Conservation (phyloP, 768 basidiomycete genomes). For the Gloeostereum incarnatum region DNA sequence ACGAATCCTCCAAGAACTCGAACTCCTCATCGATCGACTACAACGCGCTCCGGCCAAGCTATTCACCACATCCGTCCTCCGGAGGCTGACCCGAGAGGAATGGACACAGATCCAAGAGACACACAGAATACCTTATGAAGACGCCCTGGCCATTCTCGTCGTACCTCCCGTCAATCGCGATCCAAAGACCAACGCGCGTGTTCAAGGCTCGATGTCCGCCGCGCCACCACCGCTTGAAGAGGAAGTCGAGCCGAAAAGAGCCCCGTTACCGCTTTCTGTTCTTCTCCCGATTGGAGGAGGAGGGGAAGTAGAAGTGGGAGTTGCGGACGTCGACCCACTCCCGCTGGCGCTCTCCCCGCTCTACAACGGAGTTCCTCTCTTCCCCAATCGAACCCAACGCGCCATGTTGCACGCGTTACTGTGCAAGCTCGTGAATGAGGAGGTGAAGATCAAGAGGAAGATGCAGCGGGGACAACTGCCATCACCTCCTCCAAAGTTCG, state of each 20-base stretch:
- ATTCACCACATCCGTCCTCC: conserved; percentile 29
- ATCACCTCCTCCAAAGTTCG: not conserved
- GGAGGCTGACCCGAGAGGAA: conserved; percentile 58
- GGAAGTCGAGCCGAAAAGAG: conserved; percentile 7
- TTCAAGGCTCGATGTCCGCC: conserved; percentile 27
- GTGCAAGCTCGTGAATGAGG: conserved; percentile 34
- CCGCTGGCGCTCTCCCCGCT: conserved; percentile 38
- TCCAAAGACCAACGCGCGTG: conserved; percentile 32
- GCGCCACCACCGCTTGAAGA: conserved; percentile 18
- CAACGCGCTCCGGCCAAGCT: conserved; percentile 10
- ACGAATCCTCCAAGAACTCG: conserved; percentile 69
- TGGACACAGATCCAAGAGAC: conserved; percentile 38
- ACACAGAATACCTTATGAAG: conserved; percentile 35
- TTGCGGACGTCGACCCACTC: conserved; percentile 7
- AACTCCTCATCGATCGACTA: conserved; percentile 42
- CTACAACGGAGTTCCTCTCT: conserved; percentile 59
- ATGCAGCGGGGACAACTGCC: not conserved
- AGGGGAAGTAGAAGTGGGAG: not conserved
- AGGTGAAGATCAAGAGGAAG: conserved; percentile 20
- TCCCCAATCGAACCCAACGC: conserved; percentile 54
- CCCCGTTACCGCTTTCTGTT: conserved; percentile 20
- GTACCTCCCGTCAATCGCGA: conserved; percentile 58
- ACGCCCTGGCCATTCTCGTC: conserved; percentile 60
- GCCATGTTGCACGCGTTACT: conserved; percentile 45
- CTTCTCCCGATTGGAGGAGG: conserved; percentile 11